Evolutionary conservation across 192 early-diverging fungal species (phyloP), one percentile per base, ranked within the genome.

Genomic region (Rhizoclosmatium globosum): DNA sequence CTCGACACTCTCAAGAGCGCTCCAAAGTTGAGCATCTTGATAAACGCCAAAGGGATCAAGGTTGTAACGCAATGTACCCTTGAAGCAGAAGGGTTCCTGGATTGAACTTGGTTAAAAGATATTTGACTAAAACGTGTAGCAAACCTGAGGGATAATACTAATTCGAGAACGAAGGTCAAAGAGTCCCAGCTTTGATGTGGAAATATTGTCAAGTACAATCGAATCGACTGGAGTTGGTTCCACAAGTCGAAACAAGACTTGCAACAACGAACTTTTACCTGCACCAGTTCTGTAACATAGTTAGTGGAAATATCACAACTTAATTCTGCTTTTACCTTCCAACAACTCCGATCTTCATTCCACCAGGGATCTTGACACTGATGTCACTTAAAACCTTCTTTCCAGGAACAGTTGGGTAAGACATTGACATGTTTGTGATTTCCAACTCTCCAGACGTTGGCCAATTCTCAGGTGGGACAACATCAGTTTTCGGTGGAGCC

Each of bases 341-440:
- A n/a, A 96, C 91, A 17, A 96, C 87, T 19, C 92, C 95, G 68
- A 95, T 84, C 64, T 91, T 92, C 58, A 92, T 91, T 39, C 89
- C 88, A 19, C 82, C 85, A 48, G 85, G 87, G 7, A 95, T 83
- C 44, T 89, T 78, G 61, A 95, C 81, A 31, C 69, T 87, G 21
- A 95, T 79, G 48, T 85, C 77, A 58, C 83, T 78, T 48, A 95
- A 77, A 0, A 89, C 91, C 9, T 64, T 47, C 7, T 74, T 73
- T 6, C 9, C 53, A 31, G 73, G 73, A 15, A 11, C 41, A 6
- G 50, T 60, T 9, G 84, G 87, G 56, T 91, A 92, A 2, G 75
- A 78, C 83, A 91, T 68, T 1, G 80, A 84, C 77, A 89, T 86
- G 68, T 88, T 79, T 21, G 70, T 45, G 59, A 93, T 87, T 44